Evolutionary conservation across 805 yeast genomes (phyloP).

Genomic region (Hanseniaspora taiwanica): DNA sequence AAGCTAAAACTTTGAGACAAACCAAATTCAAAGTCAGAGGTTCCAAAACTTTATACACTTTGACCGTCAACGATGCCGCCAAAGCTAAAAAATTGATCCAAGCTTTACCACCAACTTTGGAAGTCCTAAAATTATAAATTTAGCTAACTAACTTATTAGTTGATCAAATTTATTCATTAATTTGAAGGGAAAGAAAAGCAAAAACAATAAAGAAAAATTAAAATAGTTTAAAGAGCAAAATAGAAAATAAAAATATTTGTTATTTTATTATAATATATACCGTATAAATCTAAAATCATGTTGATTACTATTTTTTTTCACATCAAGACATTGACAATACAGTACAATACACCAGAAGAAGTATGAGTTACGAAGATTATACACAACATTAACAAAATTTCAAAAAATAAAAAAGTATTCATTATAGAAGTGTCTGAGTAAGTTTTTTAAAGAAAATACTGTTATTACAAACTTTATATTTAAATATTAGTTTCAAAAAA

Average conservation of each 20-base stretch:
- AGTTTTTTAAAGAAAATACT: too few species aligned
- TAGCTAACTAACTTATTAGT: too few species aligned
- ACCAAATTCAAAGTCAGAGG: conserved; percentile 99
- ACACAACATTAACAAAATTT: too few species aligned
- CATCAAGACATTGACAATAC: conserved; percentile 1
- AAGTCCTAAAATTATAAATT: conserved; percentile 40
- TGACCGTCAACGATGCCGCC: conserved; percentile 87
- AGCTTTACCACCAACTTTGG: conserved; percentile 61
- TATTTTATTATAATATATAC: conserved; percentile 2
- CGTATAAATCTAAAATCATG: neutral
- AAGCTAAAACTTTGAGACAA: conserved; percentile 78
- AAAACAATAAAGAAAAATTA: too few species aligned
- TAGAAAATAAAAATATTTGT: neutral
- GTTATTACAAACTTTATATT: too few species aligned
- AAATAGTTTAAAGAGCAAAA: too few species aligned
- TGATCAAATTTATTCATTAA: too few species aligned
- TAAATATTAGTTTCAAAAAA: too few species aligned
- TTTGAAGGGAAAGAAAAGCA: too few species aligned
- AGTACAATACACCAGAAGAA: neutral
- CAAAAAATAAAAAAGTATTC: neutral
- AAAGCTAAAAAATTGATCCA: conserved; percentile 96
- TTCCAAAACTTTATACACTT: conserved; percentile 84
- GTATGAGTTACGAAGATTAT: too few species aligned
- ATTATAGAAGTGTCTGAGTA: too few species aligned
- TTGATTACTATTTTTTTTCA: neutral